Base-by-base conservation (phyloP, 805 yeast genomes). In the Candida tallmaniae region DNA sequence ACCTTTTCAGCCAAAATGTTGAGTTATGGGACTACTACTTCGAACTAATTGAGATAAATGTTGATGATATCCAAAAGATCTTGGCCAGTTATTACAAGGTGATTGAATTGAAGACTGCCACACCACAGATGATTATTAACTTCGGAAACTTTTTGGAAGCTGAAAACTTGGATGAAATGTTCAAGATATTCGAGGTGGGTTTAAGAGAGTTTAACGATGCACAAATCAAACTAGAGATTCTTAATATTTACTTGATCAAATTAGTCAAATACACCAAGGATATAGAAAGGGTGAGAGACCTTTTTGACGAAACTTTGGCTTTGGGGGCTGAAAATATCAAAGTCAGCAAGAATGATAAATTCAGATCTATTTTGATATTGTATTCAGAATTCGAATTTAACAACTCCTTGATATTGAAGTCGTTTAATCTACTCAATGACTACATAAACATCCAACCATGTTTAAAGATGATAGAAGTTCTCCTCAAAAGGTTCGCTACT, bases 11-110 rank as follows among this genome's bases (percentile, higher is more conserved):
- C 7, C 79, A 74, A 52, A 78, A 76, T 45, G 76, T 84, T 4
- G 73, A 73, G 33, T 56, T 88, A 5, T 89, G 96, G 96, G 59
- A 74, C 4, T 73, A 75, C 42, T 85, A 83, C 48, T 52, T 86
- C 18, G 95, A 85, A 47, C 51, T 85, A 19, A 66, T 80, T 12
- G 89, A 83, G 54, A 68, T 79, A 10, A 54, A 66, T 21, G 68
- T 72, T 4, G 36, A 42, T 10, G 48, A 50, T 20, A 34, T 50
- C 4, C 44, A 39, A 8, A 43, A 51, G 36, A 52, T 56, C 20
- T 26, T 29, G 18, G 15, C 31, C 2, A 62, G 65, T 3, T 65
- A 62, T 35, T 43, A 48, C 10, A 48, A 45, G 30, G 40, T 63
- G 42, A 52, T 65, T 23, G 48, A 45, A 5, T 51, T 81, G 27